phyloP scores from a whole-genome alignment of 2,329 filamentous ascomycete genomes.

The Hymenoscyphus salicellus region DNA sequence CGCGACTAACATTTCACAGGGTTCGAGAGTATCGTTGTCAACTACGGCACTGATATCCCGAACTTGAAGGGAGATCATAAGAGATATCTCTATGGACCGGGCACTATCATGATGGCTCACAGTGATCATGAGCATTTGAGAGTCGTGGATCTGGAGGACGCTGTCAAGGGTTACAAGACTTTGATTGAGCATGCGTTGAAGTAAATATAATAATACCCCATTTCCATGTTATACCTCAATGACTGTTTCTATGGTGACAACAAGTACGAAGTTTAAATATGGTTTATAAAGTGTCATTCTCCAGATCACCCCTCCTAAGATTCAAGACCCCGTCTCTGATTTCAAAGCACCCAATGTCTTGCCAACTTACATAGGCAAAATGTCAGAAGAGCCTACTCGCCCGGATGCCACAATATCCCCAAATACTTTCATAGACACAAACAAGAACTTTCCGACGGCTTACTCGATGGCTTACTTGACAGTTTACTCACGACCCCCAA shows the following conservation, averaged over 20 bases:
- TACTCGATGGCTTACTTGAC: no score
- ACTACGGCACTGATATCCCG: constrained; percentile 91
- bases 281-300: no score
- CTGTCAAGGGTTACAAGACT: constrained; percentile 75
- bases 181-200: constrained; percentile 51
- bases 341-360: no score
- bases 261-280: no score
- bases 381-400: no score
- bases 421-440: no score
- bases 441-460: no score
- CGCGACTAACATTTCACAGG: constrained; percentile 38
- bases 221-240: background rate
- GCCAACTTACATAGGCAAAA: no score
- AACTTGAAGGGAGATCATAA: constrained; percentile 46
- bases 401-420: no score
- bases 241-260: background rate
- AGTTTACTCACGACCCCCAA: no score
- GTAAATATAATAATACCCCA: constrained; percentile 11
- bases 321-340: no score
- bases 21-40: constrained; percentile 80
- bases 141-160: constrained; percentile 70
- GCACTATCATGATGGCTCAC: constrained; percentile 82
- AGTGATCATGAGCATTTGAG: constrained; percentile 77
- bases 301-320: no score
- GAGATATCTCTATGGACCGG: constrained; percentile 65